Base-by-base conservation (phyloP, 495 filamentous ascomycete genomes). In the Filosporella fistucella region DNA sequence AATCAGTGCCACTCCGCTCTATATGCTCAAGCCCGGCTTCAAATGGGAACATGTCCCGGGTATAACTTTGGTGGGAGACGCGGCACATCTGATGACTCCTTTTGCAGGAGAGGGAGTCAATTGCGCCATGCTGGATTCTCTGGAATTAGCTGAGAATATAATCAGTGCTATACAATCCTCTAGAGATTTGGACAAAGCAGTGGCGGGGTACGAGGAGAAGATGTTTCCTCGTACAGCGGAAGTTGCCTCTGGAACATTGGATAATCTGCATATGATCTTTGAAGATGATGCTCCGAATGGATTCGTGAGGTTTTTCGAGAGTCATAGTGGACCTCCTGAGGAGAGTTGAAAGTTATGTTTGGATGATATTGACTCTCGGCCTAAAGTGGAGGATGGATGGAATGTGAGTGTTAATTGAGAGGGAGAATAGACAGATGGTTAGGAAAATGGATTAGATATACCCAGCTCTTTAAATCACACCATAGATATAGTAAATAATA, bases 31-130 rank as follows among this genome's bases (percentile, higher is more conserved):
- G 1, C 60, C 75, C 0, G 77, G 72, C 17, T 61, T 61, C 43
- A 54, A 42, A 7, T 84, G 78, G 77, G 49, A 65, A 35, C 72
- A 76, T 46, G 51, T 55, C 10, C 32, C 54, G 4, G 68, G 71
- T 16, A 59, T 70, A 4, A 82, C 80, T 5, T 55, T 85, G 7
- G 64, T 83, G 34, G 81, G 81, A 8, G 81, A 84, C 62, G 78
- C 81, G 1, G 80, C 80, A 13, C 77, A 84, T 54, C 48, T 82
- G 29, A 82, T 81, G 78, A 68, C 73, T 5, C 78, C 80, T 1
- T 81, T 75, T 57, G 78, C 75, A 0, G 81, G 80, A 1, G 76
- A 80, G 37, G 80, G 80, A 4, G 77, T 82, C 20, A 82, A 85
- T 49, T 45, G 68, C 3, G 80, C 72, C 1, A 69, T 81, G 61